phyloP scores from a whole-genome alignment of 2,329 filamentous ascomycete genomes.

The Cercospora nicotianae region DNA sequence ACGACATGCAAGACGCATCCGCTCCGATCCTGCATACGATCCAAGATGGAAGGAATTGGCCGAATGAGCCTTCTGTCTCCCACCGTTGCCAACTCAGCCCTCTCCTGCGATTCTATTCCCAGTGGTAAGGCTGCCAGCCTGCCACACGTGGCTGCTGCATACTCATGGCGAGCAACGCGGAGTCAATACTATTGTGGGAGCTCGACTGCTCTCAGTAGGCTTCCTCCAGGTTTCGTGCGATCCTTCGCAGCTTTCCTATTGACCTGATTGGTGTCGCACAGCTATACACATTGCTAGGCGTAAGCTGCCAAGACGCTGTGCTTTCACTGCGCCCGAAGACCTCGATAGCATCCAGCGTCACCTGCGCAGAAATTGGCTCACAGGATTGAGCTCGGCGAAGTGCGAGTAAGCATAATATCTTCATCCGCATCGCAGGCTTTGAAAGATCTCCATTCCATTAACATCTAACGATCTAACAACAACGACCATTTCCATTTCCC shows the following conservation, averaged over 20 bases:
- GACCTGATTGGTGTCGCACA: neutral
- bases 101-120: neutral
- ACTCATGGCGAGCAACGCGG: neutral
- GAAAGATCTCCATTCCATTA: neutral
- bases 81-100: neutral
- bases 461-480: constrained; percentile 1
- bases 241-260: neutral
- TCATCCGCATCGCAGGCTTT: neutral
- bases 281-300: neutral
- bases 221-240: neutral
- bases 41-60: neutral
- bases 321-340: neutral
- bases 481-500: neutral
- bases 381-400: neutral
- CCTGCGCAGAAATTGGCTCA: neutral
- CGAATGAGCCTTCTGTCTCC: neutral
- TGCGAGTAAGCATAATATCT: constrained; percentile 5
- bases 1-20: neutral
- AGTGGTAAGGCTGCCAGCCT: neutral
- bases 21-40: neutral
- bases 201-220: neutral
- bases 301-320: constrained; percentile 1
- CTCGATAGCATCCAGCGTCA: neutral
- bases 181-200: neutral
- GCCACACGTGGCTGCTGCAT: neutral